Evolutionary conservation across 2,329 filamentous ascomycete species (phyloP).

Genomic region (Tolypocladium amazonense): DNA sequence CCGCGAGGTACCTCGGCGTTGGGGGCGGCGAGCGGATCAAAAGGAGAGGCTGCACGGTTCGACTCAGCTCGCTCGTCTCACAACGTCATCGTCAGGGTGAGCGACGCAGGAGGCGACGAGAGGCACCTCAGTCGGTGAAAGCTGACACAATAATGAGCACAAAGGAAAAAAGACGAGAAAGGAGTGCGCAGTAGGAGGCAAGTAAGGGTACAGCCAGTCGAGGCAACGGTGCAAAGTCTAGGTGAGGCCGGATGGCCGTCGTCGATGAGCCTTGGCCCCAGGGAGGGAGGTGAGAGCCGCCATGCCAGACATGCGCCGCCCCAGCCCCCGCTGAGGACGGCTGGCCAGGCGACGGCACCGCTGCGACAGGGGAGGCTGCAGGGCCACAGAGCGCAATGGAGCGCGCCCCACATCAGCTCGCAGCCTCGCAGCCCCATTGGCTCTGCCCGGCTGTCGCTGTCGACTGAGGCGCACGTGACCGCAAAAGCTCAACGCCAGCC

Average conservation of each 20-base stretch:
- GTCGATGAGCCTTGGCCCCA: not conserved
- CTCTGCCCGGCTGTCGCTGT: too few relatives aligned
- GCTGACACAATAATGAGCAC: not conserved
- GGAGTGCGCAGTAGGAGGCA: not conserved
- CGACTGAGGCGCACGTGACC: not conserved
- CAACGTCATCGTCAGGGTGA: not conserved
- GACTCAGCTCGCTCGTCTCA: not conserved
- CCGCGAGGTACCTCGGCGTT: not conserved
- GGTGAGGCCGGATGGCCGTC: not conserved
- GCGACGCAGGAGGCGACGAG: not conserved
- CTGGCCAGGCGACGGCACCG: constrained; percentile 18
- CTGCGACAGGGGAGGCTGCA: not conserved
- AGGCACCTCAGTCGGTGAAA: not conserved
- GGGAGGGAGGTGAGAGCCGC: not conserved
- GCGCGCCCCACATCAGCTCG: not conserved
- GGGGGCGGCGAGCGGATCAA: not conserved
- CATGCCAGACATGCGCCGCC: not conserved
- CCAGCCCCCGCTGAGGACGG: constrained; percentile 9
- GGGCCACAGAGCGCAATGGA: not conserved
- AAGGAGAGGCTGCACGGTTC: not conserved
- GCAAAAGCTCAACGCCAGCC: not conserved
- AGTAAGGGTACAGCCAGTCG: not conserved
- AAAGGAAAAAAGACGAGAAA: not conserved
- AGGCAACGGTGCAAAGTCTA: not conserved
- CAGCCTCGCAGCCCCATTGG: not conserved